A percentile compares a stretch with the other conserved stretches of the same genome.
Conservation (phyloP, 305 asterid species). For the Plantago coronopus region DNA sequence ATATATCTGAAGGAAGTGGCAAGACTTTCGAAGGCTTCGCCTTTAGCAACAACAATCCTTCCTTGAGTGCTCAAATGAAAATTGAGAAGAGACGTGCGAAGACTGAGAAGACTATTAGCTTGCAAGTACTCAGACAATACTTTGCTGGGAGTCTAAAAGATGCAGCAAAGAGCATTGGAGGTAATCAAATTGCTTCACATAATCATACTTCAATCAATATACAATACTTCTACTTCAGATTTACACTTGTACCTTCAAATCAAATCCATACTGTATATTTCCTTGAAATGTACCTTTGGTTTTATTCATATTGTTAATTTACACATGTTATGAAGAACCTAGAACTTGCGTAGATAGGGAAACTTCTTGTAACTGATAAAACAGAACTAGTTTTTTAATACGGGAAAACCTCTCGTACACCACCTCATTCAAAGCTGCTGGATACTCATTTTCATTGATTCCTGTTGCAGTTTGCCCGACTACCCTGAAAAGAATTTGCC, state of each 20-base stretch:
- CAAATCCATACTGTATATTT: neutral
- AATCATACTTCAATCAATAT: neutral
- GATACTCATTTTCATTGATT: neutral
- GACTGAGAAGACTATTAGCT: constrained; percentile 66
- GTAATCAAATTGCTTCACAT: constrained; percentile 26
- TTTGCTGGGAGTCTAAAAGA: constrained; percentile 83
- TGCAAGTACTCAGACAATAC: constrained; percentile 63
- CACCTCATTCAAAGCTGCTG: neutral
- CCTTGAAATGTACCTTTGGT: neutral
- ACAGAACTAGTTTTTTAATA: neutral
- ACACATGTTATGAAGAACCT: too few relatives aligned
- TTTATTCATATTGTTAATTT: neutral
- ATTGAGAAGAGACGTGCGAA: constrained; percentile 50
- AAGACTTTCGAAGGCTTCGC: constrained; percentile 34
- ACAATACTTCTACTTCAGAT: neutral
- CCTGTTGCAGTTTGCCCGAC: constrained; percentile 51
- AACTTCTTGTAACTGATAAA: too few relatives aligned
- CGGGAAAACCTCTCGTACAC: neutral
- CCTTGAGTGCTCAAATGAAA: constrained; percentile 35
- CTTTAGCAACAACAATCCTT: constrained; percentile 29
- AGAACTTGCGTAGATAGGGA: too few relatives aligned
- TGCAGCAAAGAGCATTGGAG: constrained; percentile 81
- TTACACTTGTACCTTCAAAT: neutral
- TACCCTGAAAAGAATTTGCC: constrained; percentile 61
- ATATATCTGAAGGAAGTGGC: constrained; percentile 32